phyloP scores from a whole-genome alignment of 73 alveolate species.

The Paramecium tetraurelia region DNA sequence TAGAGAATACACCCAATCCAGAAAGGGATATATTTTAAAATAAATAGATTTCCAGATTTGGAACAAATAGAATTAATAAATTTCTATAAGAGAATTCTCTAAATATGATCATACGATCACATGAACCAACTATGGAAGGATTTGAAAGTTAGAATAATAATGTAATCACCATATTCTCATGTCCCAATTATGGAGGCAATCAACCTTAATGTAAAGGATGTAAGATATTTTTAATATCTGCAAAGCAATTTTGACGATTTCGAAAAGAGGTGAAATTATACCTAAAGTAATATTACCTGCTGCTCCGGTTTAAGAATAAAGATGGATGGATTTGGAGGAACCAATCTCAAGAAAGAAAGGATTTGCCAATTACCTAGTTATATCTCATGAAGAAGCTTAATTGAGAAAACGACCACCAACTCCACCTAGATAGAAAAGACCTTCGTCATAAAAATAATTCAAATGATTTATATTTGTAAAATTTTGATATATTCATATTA shows the following conservation, averaged over 20 bases:
- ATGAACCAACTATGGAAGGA: conserved; percentile 83
- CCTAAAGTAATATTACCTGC: conserved; percentile 37
- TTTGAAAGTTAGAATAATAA: conserved; percentile 74
- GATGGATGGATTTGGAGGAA: conserved; percentile 42
- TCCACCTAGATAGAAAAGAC: background rate
- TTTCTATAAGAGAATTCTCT: conserved; percentile 81
- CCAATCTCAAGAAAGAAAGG: conserved; percentile 38
- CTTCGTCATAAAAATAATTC: conserved; percentile 6
- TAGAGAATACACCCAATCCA: conserved; percentile 73
- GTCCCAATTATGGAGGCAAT: conserved; percentile 72
- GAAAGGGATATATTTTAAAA: conserved; percentile 80
- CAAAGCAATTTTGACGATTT: background rate
- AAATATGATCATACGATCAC: conserved; percentile 78
- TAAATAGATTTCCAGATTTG: conserved; percentile 82
- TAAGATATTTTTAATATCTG: background rate
- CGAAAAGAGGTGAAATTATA: background rate
- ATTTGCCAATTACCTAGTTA: background rate
- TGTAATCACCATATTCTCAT: conserved; percentile 80
- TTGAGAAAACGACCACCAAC: background rate
- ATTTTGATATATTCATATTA: background rate
- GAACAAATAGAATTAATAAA: conserved; percentile 81
- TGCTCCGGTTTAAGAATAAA: background rate
- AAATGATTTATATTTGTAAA: background rate
- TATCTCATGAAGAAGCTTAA: background rate
- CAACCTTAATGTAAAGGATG: background rate